phyloP scores from a whole-genome alignment of 768 basidiomycete genomes.

The Boletellus ananiceps region DNA sequence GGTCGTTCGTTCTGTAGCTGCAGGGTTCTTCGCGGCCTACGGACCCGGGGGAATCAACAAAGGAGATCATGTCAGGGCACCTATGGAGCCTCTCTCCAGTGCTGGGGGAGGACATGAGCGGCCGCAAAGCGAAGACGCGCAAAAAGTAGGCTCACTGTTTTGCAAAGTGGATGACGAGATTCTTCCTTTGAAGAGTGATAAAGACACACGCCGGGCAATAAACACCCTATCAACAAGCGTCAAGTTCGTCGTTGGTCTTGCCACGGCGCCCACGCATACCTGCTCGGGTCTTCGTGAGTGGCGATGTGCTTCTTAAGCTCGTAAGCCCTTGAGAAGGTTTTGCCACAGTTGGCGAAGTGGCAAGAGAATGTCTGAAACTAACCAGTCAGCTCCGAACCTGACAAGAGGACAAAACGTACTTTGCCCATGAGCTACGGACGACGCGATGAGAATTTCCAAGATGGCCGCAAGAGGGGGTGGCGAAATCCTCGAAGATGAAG shows the following conservation, averaged over 20 bases:
- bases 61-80: conserved; percentile 5
- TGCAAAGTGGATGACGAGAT: conserved; percentile 14
- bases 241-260: neutral
- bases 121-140: neutral
- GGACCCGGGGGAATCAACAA: neutral
- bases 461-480: neutral
- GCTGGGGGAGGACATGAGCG: conserved; percentile 4
- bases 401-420: neutral
- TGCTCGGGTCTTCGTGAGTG: conserved; percentile 6
- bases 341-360: neutral
- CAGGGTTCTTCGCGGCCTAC: conserved; percentile 3
- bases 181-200: conserved; percentile 17
- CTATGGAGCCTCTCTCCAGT: conserved; percentile 17
- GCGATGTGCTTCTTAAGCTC: conserved; percentile 12
- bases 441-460: neutral
- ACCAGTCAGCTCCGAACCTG: neutral
- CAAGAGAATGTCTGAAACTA: conserved; percentile 3
- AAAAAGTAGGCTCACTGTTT: conserved; percentile 14
- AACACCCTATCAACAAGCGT: conserved; percentile 1
- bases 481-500: neutral
- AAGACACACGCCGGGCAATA: conserved; percentile 17
- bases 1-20: conserved; percentile 21
- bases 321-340: conserved; percentile 2
- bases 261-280: neutral
- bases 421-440: conserved; percentile 5